Conservation (phyloP, 2,329 filamentous ascomycete species). For the Talaromyces marneffei region DNA sequence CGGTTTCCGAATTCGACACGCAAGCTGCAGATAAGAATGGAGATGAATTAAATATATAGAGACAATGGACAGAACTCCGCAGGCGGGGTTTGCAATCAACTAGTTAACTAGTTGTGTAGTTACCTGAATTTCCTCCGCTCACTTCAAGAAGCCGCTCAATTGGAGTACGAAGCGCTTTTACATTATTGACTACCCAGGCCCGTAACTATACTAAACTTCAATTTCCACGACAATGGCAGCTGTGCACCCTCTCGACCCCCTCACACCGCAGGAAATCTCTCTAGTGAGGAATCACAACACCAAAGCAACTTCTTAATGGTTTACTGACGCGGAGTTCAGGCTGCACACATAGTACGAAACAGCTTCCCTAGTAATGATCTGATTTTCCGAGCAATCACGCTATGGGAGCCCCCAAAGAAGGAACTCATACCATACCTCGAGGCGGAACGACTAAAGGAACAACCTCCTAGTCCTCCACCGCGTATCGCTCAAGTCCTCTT, state of each 20-base stretch:
- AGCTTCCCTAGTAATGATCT: conserved; percentile 18
- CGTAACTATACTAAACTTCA: neutral
- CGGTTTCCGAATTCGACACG: neutral
- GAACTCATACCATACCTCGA: conserved; percentile 44
- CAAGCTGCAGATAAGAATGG: neutral
- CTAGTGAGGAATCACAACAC: conserved; percentile 16
- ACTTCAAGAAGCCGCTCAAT: neutral
- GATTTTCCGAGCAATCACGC: conserved; percentile 48
- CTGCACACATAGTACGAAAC: neutral
- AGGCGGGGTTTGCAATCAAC: neutral
- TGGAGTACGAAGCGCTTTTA: too few species aligned
- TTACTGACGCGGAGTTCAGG: neutral
- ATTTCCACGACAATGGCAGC: conserved; percentile 17
- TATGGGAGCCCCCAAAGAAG: conserved; percentile 48
- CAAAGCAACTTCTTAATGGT: neutral
- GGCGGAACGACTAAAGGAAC: conserved; percentile 23
- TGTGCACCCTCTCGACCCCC: conserved; percentile 28
- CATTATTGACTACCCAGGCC: neutral
- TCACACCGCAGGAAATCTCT: conserved; percentile 27
- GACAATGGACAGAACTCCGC: neutral
- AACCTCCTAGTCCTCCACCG: neutral
- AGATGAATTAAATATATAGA: too few species aligned
- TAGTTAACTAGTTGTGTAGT: neutral
- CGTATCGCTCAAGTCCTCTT: neutral
- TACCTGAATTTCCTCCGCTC: neutral